Evolutionary conservation across 2,329 filamentous ascomycete species (phyloP), one percentile per base, ranked within the genome.

Genomic region (Clathrospora elynae): DNA sequence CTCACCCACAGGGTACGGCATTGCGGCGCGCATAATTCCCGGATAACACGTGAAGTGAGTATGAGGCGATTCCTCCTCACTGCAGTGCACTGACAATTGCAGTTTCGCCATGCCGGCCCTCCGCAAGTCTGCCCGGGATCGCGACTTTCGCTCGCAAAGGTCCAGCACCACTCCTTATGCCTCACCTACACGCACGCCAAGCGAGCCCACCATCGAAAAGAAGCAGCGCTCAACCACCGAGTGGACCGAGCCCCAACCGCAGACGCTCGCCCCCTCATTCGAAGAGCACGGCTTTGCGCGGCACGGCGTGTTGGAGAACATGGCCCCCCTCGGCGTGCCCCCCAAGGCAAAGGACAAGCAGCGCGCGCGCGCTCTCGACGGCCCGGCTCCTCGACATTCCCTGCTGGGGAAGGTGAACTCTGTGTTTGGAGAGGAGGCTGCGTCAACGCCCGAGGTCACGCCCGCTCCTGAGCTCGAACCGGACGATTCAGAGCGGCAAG

Each of bases 261-360:
- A 78, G 44, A 64, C 69, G 33, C 75, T 77, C 32, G 74, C 74
- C 32, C 78, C 90, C 8, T 92, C 87, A 66, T 95, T 86, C 65
- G 83, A 88, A 74, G 89, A 95, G 56, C 76, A 81, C 66, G 87
- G 87, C 30, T 79, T 93, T 56, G 76, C 86, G 60, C 79, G 86
- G 34, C 82, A 84, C 67, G 88, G 88, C 52, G 87, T 95, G 12
- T 76, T 95, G 45, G 85, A 88, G 70, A 85, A 85, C 60, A 95
- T 95, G 90, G 85, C 84, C 38, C 85, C 90, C 17, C 74, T 96
- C 42, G 90, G 90, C 26, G 79, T 84, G 40, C 77, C 84, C 56
- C 90, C 90, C 9, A 78, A 78, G 14, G 72, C 78, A 33, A 79
- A 82, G 64, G 75, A 84, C 53, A 82, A 83, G 72, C 74, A 75